Percentiles rank a stretch among this genome's conserved stretches.
Conservation (phyloP, 768 basidiomycete species). For the Termitomyces sp. region DNA sequence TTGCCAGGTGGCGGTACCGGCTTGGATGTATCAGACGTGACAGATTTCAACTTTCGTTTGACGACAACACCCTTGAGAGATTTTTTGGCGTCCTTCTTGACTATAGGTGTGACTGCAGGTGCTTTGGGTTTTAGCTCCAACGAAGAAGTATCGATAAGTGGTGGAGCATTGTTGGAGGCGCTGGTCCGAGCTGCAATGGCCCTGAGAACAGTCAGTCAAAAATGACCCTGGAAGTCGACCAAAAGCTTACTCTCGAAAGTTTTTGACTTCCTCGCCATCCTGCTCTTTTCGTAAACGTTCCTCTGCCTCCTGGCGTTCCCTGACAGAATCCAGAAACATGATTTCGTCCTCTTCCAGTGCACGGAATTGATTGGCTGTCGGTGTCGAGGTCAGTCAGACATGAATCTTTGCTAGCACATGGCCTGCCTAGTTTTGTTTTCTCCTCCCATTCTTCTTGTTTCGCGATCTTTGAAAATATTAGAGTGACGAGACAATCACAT, state of each 20-base stretch:
- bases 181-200: conserved; percentile 68
- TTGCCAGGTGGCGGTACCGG: conserved; percentile 8
- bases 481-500: conserved; percentile 1
- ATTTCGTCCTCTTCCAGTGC: conserved; percentile 89
- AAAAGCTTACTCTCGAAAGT: conserved; percentile 66
- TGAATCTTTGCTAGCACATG: background rate
- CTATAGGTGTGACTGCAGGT: conserved; percentile 20
- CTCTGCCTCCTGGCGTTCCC: conserved; percentile 72
- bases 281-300: conserved; percentile 70
- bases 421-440: conserved; percentile 68
- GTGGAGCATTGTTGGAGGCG: conserved; percentile 42
- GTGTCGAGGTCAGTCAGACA: conserved; percentile 6
- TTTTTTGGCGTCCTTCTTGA: conserved; percentile 65
- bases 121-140: conserved; percentile 29
- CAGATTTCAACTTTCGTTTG: conserved; percentile 65
- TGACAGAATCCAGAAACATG: conserved; percentile 80
- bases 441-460: conserved; percentile 96
- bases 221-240: background rate
- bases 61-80: conserved; percentile 76
- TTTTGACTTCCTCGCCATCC: conserved; percentile 76
- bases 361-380: conserved; percentile 80
- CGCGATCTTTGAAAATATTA: conserved; percentile 51
- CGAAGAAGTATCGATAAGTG: conserved; percentile 31
- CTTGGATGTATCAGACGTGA: conserved; percentile 16
- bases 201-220: conserved; percentile 23